Percentiles rank a stretch among this genome's conserved stretches.
Evolutionary conservation across 768 basidiomycete species (phyloP).

Genomic region (Podaxis pistillaris): DNA sequence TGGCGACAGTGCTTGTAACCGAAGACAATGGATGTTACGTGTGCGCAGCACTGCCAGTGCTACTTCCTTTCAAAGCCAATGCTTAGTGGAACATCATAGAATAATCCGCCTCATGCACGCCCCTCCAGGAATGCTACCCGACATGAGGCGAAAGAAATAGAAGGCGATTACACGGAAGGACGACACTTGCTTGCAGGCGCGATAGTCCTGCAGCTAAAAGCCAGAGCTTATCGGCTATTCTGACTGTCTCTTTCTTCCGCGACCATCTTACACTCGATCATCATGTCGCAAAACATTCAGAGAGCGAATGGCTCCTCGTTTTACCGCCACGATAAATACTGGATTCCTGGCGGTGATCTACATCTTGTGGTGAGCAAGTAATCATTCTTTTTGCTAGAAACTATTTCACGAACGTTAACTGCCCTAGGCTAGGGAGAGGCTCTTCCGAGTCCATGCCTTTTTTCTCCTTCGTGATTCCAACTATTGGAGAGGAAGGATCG

Average conservation of each 20-base stretch:
- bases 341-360: background rate
- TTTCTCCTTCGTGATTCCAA: constrained; percentile 1
- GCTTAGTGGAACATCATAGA: background rate
- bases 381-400: background rate
- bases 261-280: background rate
- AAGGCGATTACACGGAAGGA: background rate
- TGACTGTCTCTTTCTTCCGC: too few relatives aligned
- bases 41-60: background rate
- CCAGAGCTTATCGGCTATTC: too few relatives aligned
- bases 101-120: background rate
- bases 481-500: background rate
- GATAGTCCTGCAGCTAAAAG: too few relatives aligned
- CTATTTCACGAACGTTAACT: background rate
- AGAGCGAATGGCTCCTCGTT: background rate
- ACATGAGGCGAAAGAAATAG: background rate
- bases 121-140: background rate
- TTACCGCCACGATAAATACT: background rate
- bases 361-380: background rate
- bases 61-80: background rate
- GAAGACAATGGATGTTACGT: too few relatives aligned
- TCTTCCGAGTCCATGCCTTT: background rate
- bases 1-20: too few relatives aligned
- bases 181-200: too few relatives aligned
- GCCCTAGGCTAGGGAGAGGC: background rate
- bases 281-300: background rate